Evolutionary conservation across 139 green algal genomes (phyloP), one percentile per base, ranked within the genome.

Genomic region (Micractinium conductrix): DNA sequence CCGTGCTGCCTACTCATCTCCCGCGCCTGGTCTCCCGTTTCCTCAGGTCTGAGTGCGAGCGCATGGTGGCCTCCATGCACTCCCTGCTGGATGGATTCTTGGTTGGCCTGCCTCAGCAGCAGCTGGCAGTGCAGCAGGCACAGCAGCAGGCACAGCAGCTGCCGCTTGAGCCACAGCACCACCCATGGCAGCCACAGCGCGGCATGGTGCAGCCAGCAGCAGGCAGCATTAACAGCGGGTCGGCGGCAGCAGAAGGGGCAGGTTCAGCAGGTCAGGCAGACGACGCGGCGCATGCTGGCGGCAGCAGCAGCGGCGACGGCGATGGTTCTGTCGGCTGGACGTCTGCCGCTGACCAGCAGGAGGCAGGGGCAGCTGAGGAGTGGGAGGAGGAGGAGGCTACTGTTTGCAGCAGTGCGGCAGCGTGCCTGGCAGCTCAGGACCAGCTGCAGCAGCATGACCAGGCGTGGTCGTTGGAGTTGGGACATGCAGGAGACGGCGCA

Each of bases 31-130:
- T 37, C 40, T 14, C 70, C 26, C 42, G 14, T 35, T 35, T 60
- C 5, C 3, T 60, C 53, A 81, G 75, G 75, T 42, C 37, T 35
- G 75, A 81, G 75, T 81, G 75, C 26, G 75, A 81, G 35, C 53
- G 37, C 3, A 8, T 81, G 75, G 75, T 81, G 50, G 50, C 35
- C 24, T 69, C 50, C 10, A 38, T 81, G 75, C 75, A 81, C 48
- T 35, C 38, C 22, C 14, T 81, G 26, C 50, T 81, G 21, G 75
- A 81, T 38, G 40, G 26, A 35, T 22, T 81, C 8, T 4, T 69
- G 28, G 37, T 5, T 35, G 40, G 75, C 50, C 24, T 81, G 50
- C n/a, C n/a, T n/a, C 50, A 70, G 33, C 74, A 80, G 35, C n/a
- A 1, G 10, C n/a, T 14, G 1, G 63, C 7, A 40, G 63, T 35